phyloP scores from a whole-genome alignment of 345 rosid genomes.

The Luvunga scandens region DNA sequence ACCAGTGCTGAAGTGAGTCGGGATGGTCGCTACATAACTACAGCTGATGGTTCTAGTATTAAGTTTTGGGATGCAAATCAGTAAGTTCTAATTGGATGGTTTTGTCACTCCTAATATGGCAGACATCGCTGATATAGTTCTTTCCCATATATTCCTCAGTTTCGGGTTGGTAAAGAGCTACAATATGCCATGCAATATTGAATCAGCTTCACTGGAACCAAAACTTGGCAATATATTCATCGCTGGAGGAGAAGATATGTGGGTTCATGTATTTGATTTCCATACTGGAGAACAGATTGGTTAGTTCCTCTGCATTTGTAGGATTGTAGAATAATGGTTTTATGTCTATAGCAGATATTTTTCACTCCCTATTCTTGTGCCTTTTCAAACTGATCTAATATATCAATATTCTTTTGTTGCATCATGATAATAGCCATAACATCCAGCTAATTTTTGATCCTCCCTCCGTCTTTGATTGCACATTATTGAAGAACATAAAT shows the following conservation, averaged over 20 bases:
- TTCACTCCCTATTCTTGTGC: background rate
- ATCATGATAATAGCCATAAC: background rate
- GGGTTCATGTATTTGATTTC: constrained; percentile 74
- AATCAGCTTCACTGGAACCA: constrained; percentile 79
- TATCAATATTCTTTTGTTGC: background rate
- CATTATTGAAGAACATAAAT: background rate
- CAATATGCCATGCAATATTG: constrained; percentile 74
- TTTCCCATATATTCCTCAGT: constrained; percentile 34
- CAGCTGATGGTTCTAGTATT: constrained; percentile 88
- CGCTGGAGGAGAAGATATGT: constrained; percentile 93
- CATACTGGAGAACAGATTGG: constrained; percentile 81
- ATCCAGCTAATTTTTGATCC: background rate
- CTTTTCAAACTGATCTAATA: background rate
- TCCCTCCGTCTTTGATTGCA: too few relatives aligned
- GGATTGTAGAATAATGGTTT: background rate
- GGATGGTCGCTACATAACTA: constrained; percentile 90
- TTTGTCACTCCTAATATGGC: background rate
- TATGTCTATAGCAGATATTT: background rate
- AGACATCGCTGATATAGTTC: background rate
- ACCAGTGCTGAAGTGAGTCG: constrained; percentile 96
- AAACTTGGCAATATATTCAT: constrained; percentile 75
- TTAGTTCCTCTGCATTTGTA: constrained; percentile 17
- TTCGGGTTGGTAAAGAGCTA: constrained; percentile 90
- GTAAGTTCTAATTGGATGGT: constrained; percentile 43
- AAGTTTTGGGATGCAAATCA: constrained; percentile 98